Conservation (phyloP, 75 land plant species). For the Cupressus sempervirens region DNA sequence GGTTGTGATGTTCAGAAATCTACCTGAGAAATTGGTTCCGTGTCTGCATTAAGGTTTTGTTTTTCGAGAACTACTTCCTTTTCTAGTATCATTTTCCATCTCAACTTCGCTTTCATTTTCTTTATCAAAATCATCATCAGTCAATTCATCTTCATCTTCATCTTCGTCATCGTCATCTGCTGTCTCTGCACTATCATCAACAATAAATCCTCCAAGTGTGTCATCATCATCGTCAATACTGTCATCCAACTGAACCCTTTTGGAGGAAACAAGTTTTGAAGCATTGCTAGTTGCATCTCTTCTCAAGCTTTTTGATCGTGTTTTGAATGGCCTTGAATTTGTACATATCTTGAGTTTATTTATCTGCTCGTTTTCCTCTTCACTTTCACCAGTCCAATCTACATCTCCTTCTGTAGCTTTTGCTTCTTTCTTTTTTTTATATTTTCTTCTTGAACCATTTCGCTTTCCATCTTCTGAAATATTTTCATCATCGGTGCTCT, state of each 20-base stretch:
- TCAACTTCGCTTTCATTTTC: conserved; percentile 25
- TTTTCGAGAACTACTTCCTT: not conserved
- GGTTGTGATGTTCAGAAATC: no score
- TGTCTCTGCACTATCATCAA: conserved; percentile 29
- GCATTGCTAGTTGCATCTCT: not conserved
- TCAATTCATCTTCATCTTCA: conserved; percentile 16
- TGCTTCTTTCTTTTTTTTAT: conserved; percentile 8
- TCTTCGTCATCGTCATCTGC: conserved; percentile 13
- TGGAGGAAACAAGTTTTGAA: not conserved
- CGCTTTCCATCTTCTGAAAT: not conserved
- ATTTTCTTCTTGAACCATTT: not conserved
- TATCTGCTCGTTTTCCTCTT: conserved; percentile 28
- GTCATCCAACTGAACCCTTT: conserved; percentile 6
- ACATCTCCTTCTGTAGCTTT: conserved; percentile 20
- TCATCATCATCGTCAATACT: conserved; percentile 34
- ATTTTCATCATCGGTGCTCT: conserved; percentile 27
- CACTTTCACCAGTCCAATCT: conserved; percentile 45
- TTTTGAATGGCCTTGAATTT: conserved; percentile 12
- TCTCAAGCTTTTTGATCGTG: not conserved
- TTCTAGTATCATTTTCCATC: conserved; percentile 19
- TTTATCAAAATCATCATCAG: conserved; percentile 18
- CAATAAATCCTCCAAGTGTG: conserved; percentile 52
- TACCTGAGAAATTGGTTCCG: not conserved
- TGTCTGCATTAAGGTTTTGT: conserved; percentile 5
- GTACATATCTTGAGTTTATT: conserved; percentile 11